These are phyloP conservation scores for Suhomyces ambrosiae DNA, from an alignment of 1,139 yeast species.

Conservation along the genomic window DNA sequence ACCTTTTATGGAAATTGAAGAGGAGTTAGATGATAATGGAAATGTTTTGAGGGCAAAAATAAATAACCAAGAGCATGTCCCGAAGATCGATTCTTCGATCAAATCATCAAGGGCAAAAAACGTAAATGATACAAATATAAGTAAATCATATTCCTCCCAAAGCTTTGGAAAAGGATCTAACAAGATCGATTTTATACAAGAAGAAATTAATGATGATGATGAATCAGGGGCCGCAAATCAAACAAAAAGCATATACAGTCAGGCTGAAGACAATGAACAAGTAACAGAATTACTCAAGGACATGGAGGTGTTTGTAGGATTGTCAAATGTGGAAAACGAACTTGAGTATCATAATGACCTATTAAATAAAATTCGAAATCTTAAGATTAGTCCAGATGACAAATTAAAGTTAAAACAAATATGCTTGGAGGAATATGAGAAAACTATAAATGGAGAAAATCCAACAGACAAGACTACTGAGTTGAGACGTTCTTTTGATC, in stretches of 20 bases:
- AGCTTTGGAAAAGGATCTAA: not conserved
- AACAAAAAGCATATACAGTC: too few relatives aligned
- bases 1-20: conserved; percentile 78
- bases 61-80: conserved; percentile 28
- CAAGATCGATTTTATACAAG: conserved; percentile 3
- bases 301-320: conserved; percentile 42
- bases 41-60: conserved; percentile 51
- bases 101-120: too few relatives aligned
- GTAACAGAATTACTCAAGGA: conserved; percentile 49
- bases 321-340: not conserved
- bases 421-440: conserved; percentile 22
- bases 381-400: conserved; percentile 53
- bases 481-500: conserved; percentile 8
- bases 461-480: not conserved
- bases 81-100: too few relatives aligned
- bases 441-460: conserved; percentile 12
- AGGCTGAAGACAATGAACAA: conserved; percentile 31
- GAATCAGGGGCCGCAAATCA: too few relatives aligned
- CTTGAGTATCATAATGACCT: conserved; percentile 23
- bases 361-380: conserved; percentile 31
- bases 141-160: too few relatives aligned
- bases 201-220: conserved; percentile 1
- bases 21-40: conserved; percentile 81
- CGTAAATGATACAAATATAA: too few relatives aligned
- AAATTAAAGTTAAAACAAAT: conserved; percentile 45